Percentiles rank a stretch among this genome's conserved stretches.
Conservation (phyloP, 1,284 basidiomycete species). For the Cryptococcus wingfieldii region DNA sequence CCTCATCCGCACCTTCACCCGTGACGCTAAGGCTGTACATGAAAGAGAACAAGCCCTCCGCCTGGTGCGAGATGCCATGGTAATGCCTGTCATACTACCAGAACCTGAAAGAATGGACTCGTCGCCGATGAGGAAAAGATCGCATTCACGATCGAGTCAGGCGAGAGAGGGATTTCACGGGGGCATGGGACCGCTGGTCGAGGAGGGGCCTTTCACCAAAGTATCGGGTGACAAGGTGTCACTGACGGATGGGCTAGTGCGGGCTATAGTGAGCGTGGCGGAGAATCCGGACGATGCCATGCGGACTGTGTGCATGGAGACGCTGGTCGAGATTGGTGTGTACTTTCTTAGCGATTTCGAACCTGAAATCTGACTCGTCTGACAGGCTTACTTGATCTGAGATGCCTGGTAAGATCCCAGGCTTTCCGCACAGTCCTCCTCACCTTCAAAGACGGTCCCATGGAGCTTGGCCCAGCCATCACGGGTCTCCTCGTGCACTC, state of each 20-base stretch:
- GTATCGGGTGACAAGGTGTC: constrained; percentile 24
- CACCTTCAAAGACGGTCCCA: constrained; percentile 78
- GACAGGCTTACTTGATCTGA: constrained; percentile 77
- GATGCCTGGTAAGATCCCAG: constrained; percentile 73
- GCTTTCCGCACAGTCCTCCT: constrained; percentile 84
- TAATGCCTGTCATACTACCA: constrained; percentile 23
- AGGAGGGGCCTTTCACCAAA: constrained; percentile 3
- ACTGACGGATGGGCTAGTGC: constrained; percentile 64
- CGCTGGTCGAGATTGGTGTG: constrained; percentile 80
- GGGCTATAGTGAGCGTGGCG: constrained; percentile 84
- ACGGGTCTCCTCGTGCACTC: constrained; percentile 78
- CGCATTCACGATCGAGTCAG: constrained; percentile 1
- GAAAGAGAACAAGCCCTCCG: constrained; percentile 96
- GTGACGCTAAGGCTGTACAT: constrained; percentile 70
- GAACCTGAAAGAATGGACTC: constrained; percentile 5
- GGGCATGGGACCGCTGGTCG: not conserved
- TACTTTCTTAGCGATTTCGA: not conserved
- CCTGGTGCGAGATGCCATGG: constrained; percentile 77
- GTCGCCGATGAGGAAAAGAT: constrained; percentile 6
- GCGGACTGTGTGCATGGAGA: constrained; percentile 76
- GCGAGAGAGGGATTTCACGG: not conserved
- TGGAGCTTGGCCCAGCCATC: constrained; percentile 79
- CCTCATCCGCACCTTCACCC: constrained; percentile 77
- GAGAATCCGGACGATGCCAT: constrained; percentile 91
- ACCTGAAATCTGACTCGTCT: not conserved